phyloP scores from a whole-genome alignment of 2,329 filamentous ascomycete species.

The Ceratocystis lukuohia region DNA sequence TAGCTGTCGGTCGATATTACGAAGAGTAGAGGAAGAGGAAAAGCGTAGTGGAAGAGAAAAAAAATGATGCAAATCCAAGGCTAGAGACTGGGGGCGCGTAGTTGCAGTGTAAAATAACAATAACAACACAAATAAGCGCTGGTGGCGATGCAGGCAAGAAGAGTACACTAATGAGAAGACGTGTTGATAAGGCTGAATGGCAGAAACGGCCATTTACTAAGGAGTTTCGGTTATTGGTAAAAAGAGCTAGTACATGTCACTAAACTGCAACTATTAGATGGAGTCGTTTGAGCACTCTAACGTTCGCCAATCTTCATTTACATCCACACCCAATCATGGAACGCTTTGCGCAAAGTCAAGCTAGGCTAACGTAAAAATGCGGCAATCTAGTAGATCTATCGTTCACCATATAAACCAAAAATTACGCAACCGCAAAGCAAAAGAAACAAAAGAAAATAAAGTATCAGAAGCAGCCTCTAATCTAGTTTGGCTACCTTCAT shows the following conservation, averaged over 20 bases:
- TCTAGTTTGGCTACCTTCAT: conserved; percentile 63
- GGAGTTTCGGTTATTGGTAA: neutral
- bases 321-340: neutral
- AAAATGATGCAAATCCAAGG: too few relatives aligned
- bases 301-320: neutral
- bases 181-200: neutral
- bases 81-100: too few relatives aligned
- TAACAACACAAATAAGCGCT: neutral
- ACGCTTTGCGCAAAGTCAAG: neutral
- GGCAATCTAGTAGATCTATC: conserved; percentile 1
- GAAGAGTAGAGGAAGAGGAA: neutral
- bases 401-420: neutral
- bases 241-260: neutral
- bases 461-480: conserved; percentile 23
- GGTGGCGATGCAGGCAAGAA: neutral
- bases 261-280: neutral
- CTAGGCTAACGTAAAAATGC: neutral
- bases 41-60: too few relatives aligned
- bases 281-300: neutral
- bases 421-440: neutral
- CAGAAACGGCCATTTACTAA: neutral
- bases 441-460: neutral
- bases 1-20: neutral
- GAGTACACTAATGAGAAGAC: neutral
- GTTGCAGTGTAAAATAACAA: neutral